phyloP scores from a whole-genome alignment of 1,284 basidiomycete species.

The Coriolopsis trogii region DNA sequence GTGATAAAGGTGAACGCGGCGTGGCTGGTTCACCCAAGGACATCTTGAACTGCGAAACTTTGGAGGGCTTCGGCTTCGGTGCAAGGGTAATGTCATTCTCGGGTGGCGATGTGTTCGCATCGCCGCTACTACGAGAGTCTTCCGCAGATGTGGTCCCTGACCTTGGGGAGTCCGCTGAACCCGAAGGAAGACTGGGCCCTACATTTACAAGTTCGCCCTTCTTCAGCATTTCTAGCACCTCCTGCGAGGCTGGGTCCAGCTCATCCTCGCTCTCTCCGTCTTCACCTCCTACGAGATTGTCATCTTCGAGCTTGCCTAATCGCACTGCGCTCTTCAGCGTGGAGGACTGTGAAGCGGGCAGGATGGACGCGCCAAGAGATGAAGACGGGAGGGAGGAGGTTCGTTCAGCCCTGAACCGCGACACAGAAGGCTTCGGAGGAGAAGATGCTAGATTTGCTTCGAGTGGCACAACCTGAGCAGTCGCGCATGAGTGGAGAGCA shows the following conservation, averaged over 20 bases:
- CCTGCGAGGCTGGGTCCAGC: constrained; percentile 43
- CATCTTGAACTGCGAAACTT: constrained; percentile 45
- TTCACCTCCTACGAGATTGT: constrained; percentile 55
- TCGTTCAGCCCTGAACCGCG: constrained; percentile 63
- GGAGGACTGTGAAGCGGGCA: constrained; percentile 54
- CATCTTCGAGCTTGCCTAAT: constrained; percentile 62
- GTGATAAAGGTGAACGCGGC: constrained; percentile 4
- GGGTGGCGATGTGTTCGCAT: not conserved
- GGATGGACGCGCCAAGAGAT: constrained; percentile 48
- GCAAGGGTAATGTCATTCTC: not conserved
- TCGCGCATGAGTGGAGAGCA: not conserved
- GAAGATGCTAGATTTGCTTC: constrained; percentile 40
- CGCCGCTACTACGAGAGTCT: not conserved
- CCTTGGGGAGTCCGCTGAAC: no score
- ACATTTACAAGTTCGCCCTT: constrained; percentile 62
- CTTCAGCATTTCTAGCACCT: constrained; percentile 57
- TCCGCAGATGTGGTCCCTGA: no score
- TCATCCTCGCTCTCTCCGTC: constrained; percentile 62
- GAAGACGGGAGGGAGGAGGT: constrained; percentile 33
- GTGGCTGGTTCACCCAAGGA: constrained; percentile 19
- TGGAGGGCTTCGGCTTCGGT: constrained; percentile 37
- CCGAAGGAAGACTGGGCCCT: constrained; percentile 35
- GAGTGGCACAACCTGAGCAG: constrained; percentile 42
- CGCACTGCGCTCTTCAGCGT: constrained; percentile 59
- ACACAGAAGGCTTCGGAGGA: constrained; percentile 51